A percentile compares a stretch with the other conserved stretches of the same genome.
Evolutionary conservation across 306 rosid species (phyloP).

Genomic region (Arachis stenosperma): DNA sequence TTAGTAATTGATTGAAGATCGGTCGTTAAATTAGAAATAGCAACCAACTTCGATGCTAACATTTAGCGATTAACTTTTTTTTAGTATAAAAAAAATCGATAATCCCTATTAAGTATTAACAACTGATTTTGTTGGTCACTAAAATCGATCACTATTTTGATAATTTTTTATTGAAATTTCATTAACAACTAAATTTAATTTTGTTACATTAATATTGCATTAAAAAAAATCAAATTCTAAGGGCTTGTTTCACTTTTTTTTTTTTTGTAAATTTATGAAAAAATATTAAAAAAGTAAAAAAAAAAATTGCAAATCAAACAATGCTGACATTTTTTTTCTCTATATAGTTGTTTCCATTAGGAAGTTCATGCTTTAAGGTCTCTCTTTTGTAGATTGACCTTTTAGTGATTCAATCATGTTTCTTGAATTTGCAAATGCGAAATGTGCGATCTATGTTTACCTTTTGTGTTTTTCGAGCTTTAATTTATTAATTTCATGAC

Average conservation of each 20-base stretch:
- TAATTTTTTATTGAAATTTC: no score
- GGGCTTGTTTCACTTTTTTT: no score
- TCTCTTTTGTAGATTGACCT: not conserved
- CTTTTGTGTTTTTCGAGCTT: not conserved
- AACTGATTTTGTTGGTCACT: no score
- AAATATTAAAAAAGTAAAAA: no score
- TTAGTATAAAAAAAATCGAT: no score
- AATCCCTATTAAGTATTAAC: no score
- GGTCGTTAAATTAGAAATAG: no score
- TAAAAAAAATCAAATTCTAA: not conserved
- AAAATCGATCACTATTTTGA: no score
- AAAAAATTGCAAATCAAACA: not conserved
- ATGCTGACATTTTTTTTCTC: not conserved
- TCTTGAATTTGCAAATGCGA: slow-evolving; percentile 6
- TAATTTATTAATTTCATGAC: slow-evolving; percentile 1
- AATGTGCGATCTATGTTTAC: not conserved
- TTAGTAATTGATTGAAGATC: no score
- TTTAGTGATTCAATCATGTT: slow-evolving; percentile 15
- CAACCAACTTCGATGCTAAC: no score
- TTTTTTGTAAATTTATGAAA: no score
- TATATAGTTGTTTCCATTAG: not conserved
- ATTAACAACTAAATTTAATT: not conserved
- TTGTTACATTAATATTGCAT: not conserved
- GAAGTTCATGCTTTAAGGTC: not conserved
- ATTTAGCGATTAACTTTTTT: no score